Evolutionary conservation across 257 asterid genomes (phyloP).

Genomic region (Fraxinus quadrangulata): DNA sequence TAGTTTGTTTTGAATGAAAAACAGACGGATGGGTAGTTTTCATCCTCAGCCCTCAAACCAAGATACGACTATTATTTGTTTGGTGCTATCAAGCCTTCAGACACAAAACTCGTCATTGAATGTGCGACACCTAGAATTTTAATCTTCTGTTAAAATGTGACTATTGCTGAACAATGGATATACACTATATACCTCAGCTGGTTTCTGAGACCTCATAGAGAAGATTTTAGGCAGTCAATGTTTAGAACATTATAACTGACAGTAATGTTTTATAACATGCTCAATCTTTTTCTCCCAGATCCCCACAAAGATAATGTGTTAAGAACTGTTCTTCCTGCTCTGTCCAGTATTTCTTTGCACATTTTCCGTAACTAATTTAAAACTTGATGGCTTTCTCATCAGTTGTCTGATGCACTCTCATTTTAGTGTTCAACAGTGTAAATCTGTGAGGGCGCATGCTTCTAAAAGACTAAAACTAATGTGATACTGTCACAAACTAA

Average conservation of each 20-base stretch:
- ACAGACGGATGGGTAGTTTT: neutral
- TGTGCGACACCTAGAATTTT: slow-evolving; percentile 10
- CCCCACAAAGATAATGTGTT: neutral
- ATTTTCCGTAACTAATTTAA: neutral
- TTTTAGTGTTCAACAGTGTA: neutral
- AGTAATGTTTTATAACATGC: neutral
- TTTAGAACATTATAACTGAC: neutral
- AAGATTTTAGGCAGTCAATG: slow-evolving; percentile 4
- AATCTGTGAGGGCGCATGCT: neutral
- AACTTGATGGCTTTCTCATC: neutral
- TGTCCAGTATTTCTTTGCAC: slow-evolving; percentile 11
- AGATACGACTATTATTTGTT: neutral
- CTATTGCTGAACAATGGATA: slow-evolving; percentile 4
- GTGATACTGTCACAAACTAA: neutral
- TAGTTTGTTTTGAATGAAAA: neutral
- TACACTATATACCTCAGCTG: neutral
- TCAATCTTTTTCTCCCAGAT: slow-evolving; percentile 1
- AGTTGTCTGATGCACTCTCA: neutral
- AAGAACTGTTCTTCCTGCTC: neutral
- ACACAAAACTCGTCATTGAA: neutral
- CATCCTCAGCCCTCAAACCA: neutral
- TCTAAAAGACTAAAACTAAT: neutral
- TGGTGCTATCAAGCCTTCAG: neutral
- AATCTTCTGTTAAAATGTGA: neutral
- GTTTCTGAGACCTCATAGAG: slow-evolving; percentile 16